A percentile compares a stretch with the other conserved stretches of the same genome.
Conservation (phyloP, 371 early-diverging fungal species). For the Nematocida sp. region DNA sequence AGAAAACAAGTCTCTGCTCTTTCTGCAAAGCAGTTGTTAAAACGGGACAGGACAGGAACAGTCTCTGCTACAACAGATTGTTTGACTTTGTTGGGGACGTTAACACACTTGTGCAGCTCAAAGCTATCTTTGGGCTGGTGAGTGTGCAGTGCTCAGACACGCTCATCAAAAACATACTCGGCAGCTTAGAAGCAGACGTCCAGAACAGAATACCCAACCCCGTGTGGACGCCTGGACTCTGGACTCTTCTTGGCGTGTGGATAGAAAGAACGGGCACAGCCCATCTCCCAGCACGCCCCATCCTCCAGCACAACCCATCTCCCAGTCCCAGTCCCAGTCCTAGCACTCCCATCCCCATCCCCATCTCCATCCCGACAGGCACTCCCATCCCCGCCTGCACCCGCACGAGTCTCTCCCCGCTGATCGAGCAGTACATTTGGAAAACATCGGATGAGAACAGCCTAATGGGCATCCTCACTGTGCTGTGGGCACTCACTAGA, state of each 20-base stretch:
- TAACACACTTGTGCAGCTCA: slow-evolving; percentile 18
- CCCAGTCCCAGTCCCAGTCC: no score
- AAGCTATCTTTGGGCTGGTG: slow-evolving; percentile 1
- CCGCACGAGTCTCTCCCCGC: background rate
- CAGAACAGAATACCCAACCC: slow-evolving; percentile 28
- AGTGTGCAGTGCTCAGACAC: background rate
- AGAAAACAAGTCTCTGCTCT: background rate
- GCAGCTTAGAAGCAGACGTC: slow-evolving; percentile 1
- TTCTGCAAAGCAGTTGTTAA: slow-evolving; percentile 15
- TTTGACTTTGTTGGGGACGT: slow-evolving; percentile 14
- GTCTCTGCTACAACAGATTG: slow-evolving; percentile 14
- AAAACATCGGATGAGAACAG: slow-evolving; percentile 19
- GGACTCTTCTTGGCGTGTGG: slow-evolving; percentile 6
- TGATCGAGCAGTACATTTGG: slow-evolving; percentile 4
- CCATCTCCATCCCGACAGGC: no score
- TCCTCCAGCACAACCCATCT: no score
- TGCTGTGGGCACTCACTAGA: slow-evolving; percentile 29
- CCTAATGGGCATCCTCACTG: slow-evolving; percentile 19
- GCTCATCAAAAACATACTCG: slow-evolving; percentile 10
- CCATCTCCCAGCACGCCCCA: no score
- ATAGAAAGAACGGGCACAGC: no score
- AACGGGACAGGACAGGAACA: slow-evolving; percentile 3
- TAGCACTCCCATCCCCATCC: background rate
- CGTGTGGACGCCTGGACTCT: slow-evolving; percentile 28
- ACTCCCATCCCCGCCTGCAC: no score